Evolutionary conservation across 2,329 filamentous ascomycete species (phyloP), one percentile per base, ranked within the genome.

Genomic region (Trematosphaeria pertusa): DNA sequence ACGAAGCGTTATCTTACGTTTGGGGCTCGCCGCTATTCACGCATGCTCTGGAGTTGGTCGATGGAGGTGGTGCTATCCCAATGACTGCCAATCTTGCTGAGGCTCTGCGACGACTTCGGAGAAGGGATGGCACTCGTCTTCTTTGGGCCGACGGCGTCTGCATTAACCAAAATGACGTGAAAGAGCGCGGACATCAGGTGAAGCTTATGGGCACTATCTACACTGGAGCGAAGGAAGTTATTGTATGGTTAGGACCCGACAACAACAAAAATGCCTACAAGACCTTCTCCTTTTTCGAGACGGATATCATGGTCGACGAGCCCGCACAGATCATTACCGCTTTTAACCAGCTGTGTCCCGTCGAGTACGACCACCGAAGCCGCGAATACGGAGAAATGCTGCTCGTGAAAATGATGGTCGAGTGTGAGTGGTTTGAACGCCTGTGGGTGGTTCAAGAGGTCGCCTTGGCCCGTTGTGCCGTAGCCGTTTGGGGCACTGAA

Each of bases 101-200:
- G 2, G 32, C 41, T 26, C 20, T 44, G 2, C 18, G 12, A 30
- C 34, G 35, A 11, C 34, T 44, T 9, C 14, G 41, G 26, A 10
- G 19, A 11, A 8, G 26, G 12, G 7, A 11, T 11, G 11, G 17
- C 3, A 12, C n/a, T 14, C 17, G 14, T 9, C 10, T 10, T 17
- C n/a, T 40, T 14, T 48, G 46, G 46, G 38, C 38, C 14, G 46
- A 48, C 30, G 30, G n/a, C 2, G 30, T 45, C 7, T 48, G 42
- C 22, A 48, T 48, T 17, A 46, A 46, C 34, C 44, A 48, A 30
- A 15, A 26, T 6, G 19, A 36, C 12, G 3, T 3, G 6, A 18
- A 4, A 3, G 37, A 40, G 22, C 21, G 22, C 8, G 19, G 10
- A 10, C 17, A 45, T 18, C 46, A 48, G 22, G 28, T 48, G 7